Conservation (phyloP, 2,329 filamentous ascomycete species). For the Plenodomus biglobosus region DNA sequence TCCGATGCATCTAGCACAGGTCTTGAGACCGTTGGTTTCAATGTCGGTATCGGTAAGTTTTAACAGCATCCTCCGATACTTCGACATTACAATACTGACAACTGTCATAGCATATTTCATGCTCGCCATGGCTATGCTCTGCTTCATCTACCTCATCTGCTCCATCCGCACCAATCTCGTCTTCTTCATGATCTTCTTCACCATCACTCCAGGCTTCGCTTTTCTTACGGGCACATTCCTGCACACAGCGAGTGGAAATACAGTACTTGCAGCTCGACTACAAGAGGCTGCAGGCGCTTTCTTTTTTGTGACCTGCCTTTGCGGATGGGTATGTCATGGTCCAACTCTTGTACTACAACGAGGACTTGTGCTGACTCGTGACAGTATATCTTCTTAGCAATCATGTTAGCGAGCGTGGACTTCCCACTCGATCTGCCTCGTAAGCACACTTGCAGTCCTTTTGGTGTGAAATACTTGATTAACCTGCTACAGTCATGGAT, state of each 20-base stretch:
- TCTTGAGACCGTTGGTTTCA: slow-evolving; percentile 54
- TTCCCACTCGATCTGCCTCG: slow-evolving; percentile 56
- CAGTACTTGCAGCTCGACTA: slow-evolving; percentile 30
- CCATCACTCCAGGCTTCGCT: slow-evolving; percentile 61
- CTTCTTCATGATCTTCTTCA: slow-evolving; percentile 70
- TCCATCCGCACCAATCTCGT: slow-evolving; percentile 70
- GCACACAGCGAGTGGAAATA: slow-evolving; percentile 51
- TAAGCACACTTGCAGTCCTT: slow-evolving; percentile 14
- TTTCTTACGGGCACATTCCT: slow-evolving; percentile 64
- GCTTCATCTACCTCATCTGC: slow-evolving; percentile 68
- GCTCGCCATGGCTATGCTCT: slow-evolving; percentile 67
- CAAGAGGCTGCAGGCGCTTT: slow-evolving; percentile 51
- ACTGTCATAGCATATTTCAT: slow-evolving; percentile 56
- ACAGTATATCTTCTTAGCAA: background rate
- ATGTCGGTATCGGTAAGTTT: slow-evolving; percentile 56
- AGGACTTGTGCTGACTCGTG: background rate
- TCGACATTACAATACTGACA: slow-evolving; percentile 4
- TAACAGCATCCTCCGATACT: background rate
- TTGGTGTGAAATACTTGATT: slow-evolving; percentile 5
- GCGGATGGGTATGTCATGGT: slow-evolving; percentile 43
- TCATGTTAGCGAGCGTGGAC: slow-evolving; percentile 48
- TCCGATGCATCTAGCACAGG: slow-evolving; percentile 43
- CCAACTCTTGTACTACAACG: background rate
- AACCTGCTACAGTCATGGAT: slow-evolving; percentile 45
- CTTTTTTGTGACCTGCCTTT: slow-evolving; percentile 51